Evolutionary conservation across 1,139 yeast genomes (phyloP), one percentile per base, ranked within the genome.

Genomic region (Nakaseomyces nivariensis): DNA sequence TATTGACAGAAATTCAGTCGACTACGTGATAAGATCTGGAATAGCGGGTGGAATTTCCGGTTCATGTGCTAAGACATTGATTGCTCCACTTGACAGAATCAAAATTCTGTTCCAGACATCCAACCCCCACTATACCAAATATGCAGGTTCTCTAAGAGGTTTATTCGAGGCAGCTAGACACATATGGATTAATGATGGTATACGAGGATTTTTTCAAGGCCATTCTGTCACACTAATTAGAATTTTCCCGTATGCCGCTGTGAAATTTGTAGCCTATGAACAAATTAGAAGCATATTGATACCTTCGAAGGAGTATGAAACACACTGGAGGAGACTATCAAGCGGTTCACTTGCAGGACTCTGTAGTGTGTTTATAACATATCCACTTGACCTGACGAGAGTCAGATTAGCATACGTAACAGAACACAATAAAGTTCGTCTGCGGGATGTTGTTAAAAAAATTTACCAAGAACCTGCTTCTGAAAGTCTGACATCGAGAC

Each of bases 41-140:
- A 60, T 89, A 1, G 95, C 98, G 0, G 99, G 99, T 10, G 99
- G 99, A 0, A 61, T 88, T 1, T 97, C 98, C 0, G 99, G 99
- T 0, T 81, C 90, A 49, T 88, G 94, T 7, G 98, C 97, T 5
- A 92, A 92, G 63, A 89, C 97, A 0, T 72, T 90, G 48, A 86
- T 92, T 45, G 99, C 99, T 0, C 99, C 99, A 0, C 69, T 92
- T 50, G 99, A 92, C 67, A 76, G 99, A 60, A 92, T 92, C 55
- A 92, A 92, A 70, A 92, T 92, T 59, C 71, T 92, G 46, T 92
- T 92, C 67, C 99, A 92, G 69, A 94, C 99, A 0, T 81, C 94
- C 26, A 90, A 90, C 61, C 97, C 97, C 0, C 92, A 85, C 53
- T 92, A 86, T 61, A 67, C 78, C 37, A 78, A 84, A 65, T 89